These are phyloP conservation scores for Didymella exigua DNA, from an alignment of 2,329 filamentous ascomycete species.

Conservation along the genomic window DNA sequence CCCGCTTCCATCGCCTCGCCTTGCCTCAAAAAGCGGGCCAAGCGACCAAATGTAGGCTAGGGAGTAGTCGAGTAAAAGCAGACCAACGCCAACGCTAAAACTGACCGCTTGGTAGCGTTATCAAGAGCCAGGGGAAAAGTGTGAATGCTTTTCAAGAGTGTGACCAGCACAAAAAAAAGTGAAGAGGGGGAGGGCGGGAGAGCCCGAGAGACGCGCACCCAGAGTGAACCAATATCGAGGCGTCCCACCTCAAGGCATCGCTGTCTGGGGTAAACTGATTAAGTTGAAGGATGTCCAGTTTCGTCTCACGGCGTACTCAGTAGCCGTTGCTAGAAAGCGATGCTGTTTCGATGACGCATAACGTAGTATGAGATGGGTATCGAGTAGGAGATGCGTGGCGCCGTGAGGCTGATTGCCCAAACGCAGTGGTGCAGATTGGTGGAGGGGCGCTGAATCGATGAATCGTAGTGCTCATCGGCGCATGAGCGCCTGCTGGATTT, in stretches of 20 bases:
- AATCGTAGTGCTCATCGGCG: slow-evolving; percentile 30
- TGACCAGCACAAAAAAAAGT: slow-evolving; percentile 14
- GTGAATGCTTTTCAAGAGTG: slow-evolving; percentile 13
- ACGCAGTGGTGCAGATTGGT: slow-evolving; percentile 10
- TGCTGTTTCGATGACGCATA: slow-evolving; percentile 16
- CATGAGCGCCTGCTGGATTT: slow-evolving; percentile 52
- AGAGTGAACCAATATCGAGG: not conserved
- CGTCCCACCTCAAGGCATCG: slow-evolving; percentile 11
- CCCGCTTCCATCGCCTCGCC: not conserved
- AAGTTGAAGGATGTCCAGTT: not conserved
- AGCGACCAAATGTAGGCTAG: slow-evolving; percentile 7
- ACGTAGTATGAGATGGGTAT: slow-evolving; percentile 25
- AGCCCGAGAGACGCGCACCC: slow-evolving; percentile 10
- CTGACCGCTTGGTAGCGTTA: slow-evolving; percentile 5
- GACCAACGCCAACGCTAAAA: slow-evolving; percentile 19
- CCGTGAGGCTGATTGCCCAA: slow-evolving; percentile 16
- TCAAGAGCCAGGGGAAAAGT: slow-evolving; percentile 3
- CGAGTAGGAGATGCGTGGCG: slow-evolving; percentile 21
- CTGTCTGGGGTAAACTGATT: slow-evolving; percentile 8
- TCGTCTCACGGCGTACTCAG: not conserved
- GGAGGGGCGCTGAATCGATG: slow-evolving; percentile 6
- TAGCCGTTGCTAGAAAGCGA: not conserved
- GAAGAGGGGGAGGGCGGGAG: not conserved
- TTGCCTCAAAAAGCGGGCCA: slow-evolving; percentile 4
- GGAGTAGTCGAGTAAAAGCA: not conserved